Base-by-base conservation (phyloP, 257 asterid species). In the Fraxinus pennsylvanica region DNA sequence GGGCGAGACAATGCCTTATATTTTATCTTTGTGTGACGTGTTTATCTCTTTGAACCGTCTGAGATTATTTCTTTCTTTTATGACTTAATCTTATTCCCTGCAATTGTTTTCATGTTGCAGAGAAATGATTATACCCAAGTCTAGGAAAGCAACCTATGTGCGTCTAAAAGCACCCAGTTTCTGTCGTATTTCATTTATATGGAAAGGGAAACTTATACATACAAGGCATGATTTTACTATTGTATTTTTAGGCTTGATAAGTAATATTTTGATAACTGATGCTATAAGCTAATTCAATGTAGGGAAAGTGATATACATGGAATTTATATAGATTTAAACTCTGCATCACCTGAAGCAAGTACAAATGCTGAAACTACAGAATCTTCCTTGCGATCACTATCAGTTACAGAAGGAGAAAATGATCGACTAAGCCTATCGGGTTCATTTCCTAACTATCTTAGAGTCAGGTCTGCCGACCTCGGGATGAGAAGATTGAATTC, bases 151-250 rank as follows among this genome's bases (percentile, higher is more conserved):
- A 74, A 87, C 87, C 72, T 84, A 89, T 77, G 96, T 93, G 61
- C 84, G 87, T 22, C 66, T 27, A 57, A 89, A 89, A 84, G 99
- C 99, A 59, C 96, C 98, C 63, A 61, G 45, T 72, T 89, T 82
- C 87, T 93, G 98, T 81, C 90, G 89, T 82, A 90, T 95, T 81
- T 88, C 91, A 89, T 93, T 95, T 85, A 72, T 91, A 76, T 95
- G 98, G 88, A 93, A 91, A 84, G 99, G 96, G 67, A 84, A 86
- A 74, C 90, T 82, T 71, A 87, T 95, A 74, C 71, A 78, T 66
- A 88, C 92, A 59, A 90, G 98, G 99, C 91, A 86, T n/a, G 43
- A 39, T 68, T 67, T 72, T 70, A 41, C 30, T 36, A 29, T 72
- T 50, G 69, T 52, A 43, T 43, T 17, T 17, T 50, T 32, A 36